Percentiles rank a stretch among this genome's conserved stretches.
Conservation (phyloP, 2,329 filamentous ascomycete genomes). For the Aspergillus luchuensis region DNA sequence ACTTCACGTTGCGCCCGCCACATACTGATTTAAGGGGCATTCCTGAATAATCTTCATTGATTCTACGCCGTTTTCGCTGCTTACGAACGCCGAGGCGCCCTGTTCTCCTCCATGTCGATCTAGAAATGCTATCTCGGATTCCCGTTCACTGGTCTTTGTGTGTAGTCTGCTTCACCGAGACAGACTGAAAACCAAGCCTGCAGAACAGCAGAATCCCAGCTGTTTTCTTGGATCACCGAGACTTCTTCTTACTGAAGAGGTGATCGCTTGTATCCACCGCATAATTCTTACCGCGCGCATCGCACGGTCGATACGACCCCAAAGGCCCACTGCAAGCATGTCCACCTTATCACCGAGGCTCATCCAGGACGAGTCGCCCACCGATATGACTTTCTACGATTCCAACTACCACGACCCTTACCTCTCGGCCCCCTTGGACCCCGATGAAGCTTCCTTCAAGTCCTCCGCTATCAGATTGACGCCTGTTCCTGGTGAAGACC, state of each 20-base stretch:
- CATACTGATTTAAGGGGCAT: neutral
- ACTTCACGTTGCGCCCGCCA: neutral
- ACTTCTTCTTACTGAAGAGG: neutral
- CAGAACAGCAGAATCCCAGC: neutral
- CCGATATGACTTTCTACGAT: slow-evolving; percentile 33
- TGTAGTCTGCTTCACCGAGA: neutral
- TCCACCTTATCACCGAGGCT: slow-evolving; percentile 27
- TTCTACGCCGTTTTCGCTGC: neutral
- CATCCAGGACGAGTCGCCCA: slow-evolving; percentile 26
- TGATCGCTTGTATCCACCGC: neutral
- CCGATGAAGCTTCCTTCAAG: slow-evolving; percentile 41
- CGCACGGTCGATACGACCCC: neutral
- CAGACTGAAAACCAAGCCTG: neutral
- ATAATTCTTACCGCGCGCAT: neutral
- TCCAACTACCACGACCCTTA: slow-evolving; percentile 41
- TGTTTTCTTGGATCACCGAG: neutral
- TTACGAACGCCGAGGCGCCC: neutral
- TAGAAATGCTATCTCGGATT: slow-evolving; percentile 2
- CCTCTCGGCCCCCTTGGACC: slow-evolving; percentile 41
- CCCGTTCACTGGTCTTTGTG: neutral
- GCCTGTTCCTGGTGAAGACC: slow-evolving; percentile 26
- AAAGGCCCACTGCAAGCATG: slow-evolving; percentile 15
- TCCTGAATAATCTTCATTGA: neutral
- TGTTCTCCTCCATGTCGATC: neutral
- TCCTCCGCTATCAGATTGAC: slow-evolving; percentile 37